phyloP scores from a whole-genome alignment of 768 basidiomycete species.

The Heimioporus sp. region DNA sequence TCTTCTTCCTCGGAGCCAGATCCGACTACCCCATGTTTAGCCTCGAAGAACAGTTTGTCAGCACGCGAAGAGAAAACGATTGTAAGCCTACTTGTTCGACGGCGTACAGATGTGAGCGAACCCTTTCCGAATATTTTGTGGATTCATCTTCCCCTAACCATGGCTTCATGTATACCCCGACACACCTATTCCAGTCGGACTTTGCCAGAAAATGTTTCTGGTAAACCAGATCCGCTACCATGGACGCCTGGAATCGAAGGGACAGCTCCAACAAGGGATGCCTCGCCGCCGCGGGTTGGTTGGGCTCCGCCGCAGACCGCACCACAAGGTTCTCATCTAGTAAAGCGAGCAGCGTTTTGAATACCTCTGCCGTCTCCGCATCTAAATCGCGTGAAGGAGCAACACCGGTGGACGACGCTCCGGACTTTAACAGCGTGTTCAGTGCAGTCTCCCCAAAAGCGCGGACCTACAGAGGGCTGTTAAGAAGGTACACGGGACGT shows the following conservation, averaged over 20 bases:
- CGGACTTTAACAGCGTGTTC: slow-evolving; percentile 75
- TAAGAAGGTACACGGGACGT: slow-evolving; percentile 13
- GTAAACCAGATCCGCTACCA: slow-evolving; percentile 77
- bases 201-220: slow-evolving; percentile 53
- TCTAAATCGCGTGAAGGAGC: slow-evolving; percentile 72
- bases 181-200: slow-evolving; percentile 63
- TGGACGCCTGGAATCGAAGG: slow-evolving; percentile 68
- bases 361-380: slow-evolving; percentile 55
- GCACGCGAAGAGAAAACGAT: background rate
- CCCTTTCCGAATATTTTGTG: slow-evolving; percentile 54
- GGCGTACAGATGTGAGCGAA: slow-evolving; percentile 71
- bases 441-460: slow-evolving; percentile 88
- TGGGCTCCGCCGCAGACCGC: slow-evolving; percentile 41
- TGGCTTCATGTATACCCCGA: slow-evolving; percentile 68
- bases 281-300: slow-evolving; percentile 52
- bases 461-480: slow-evolving; percentile 56
- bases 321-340: slow-evolving; percentile 49
- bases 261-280: slow-evolving; percentile 57
- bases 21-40: slow-evolving; percentile 49
- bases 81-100: slow-evolving; percentile 59
- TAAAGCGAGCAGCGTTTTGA: slow-evolving; percentile 55
- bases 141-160: slow-evolving; percentile 61
- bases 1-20: slow-evolving; percentile 63
- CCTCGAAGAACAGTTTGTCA: slow-evolving; percentile 35
- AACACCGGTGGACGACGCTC: slow-evolving; percentile 72